Percentiles rank a stretch among this genome's conserved stretches.
Evolutionary conservation across 345 rosid genomes (phyloP).

Genomic region (Syzygium oleosum): DNA sequence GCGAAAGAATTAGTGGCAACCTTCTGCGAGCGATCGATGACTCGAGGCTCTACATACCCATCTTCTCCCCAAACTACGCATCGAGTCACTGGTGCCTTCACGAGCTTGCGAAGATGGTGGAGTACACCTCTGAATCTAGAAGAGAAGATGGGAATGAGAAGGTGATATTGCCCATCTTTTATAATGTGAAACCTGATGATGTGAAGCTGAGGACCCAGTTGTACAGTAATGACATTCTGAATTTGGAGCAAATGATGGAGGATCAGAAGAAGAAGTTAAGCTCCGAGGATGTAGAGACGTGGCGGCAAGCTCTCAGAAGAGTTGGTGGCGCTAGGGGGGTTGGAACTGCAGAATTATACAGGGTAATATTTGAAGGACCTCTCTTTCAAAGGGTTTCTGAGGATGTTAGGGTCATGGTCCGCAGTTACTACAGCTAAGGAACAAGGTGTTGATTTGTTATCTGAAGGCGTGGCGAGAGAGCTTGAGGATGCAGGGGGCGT

Average conservation of each 20-base stretch:
- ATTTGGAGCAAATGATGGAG: background rate
- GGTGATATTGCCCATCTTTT: background rate
- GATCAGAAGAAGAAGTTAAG: background rate
- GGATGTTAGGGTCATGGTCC: no score
- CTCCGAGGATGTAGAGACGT: background rate
- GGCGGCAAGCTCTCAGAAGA: background rate
- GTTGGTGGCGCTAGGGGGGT: background rate
- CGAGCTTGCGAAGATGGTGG: background rate
- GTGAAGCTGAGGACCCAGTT: fast-evolving
- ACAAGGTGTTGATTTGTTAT: no score
- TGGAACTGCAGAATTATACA: background rate
- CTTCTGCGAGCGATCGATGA: background rate
- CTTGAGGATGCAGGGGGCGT: no score
- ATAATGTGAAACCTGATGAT: fast-evolving
- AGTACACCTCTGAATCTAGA: background rate
- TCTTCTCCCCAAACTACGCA: fast-evolving
- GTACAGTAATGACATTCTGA: fast-evolving
- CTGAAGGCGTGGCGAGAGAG: no score
- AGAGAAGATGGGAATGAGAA: background rate
- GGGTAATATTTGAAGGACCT: no score
- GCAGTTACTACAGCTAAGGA: no score
- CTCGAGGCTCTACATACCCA: background rate
- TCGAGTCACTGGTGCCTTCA: background rate
- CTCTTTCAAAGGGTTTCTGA: no score
- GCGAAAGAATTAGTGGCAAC: fast-evolving